These are phyloP conservation scores for Ammopiptanthus mongolicus DNA, from an alignment of 306 rosid genomes.

Conservation along the genomic window DNA sequence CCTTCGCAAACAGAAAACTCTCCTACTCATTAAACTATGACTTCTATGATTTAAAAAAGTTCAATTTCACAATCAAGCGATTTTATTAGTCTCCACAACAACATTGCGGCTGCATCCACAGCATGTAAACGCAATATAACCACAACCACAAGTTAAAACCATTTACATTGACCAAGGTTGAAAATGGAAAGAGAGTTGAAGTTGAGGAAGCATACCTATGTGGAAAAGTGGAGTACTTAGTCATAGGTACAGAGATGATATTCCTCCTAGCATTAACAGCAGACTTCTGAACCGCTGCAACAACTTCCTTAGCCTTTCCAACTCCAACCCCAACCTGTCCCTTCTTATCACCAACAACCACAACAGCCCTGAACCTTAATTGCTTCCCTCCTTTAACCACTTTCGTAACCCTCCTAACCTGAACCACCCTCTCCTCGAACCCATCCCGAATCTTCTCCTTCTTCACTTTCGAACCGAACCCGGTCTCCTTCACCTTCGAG, in stretches of 20 bases:
- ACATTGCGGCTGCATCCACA: too few relatives aligned
- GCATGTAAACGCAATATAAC: too few relatives aligned
- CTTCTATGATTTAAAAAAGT: background rate
- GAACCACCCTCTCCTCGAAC: constrained; percentile 88
- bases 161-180: too few relatives aligned
- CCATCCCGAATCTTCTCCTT: constrained; percentile 75
- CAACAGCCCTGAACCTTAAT: constrained; percentile 70
- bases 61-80: too few relatives aligned
- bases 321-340: constrained; percentile 71
- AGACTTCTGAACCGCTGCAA: constrained; percentile 30
- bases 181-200: background rate
- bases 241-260: constrained; percentile 16
- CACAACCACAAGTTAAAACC: too few relatives aligned
- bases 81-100: too few relatives aligned
- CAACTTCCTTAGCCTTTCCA: constrained; percentile 31
- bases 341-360: constrained; percentile 87
- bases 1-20: background rate
- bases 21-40: background rate
- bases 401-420: constrained; percentile 87
- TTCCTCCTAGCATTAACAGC: constrained; percentile 26
- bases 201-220: background rate
- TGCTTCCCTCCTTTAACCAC: constrained; percentile 99
- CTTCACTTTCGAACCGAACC: constrained; percentile 57
- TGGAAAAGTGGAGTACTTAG: constrained; percentile 31
- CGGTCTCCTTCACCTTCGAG: constrained; percentile 42